Percentiles rank a stretch among this genome's conserved stretches.
Conservation (phyloP, 2,329 filamentous ascomycete genomes). For the Alternaria postmessia region DNA sequence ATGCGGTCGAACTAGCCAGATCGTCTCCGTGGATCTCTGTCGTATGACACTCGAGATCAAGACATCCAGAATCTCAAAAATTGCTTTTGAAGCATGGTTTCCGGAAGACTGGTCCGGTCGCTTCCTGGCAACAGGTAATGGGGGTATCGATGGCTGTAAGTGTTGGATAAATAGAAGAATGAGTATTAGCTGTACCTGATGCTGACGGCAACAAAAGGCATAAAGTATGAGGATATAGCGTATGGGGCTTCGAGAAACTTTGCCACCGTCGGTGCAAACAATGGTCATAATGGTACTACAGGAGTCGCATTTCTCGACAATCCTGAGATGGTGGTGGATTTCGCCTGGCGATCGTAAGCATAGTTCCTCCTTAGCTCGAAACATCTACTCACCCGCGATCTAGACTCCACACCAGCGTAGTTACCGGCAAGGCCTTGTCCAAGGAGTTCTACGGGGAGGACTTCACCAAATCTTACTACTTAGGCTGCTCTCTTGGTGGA, state of each 20-base stretch:
- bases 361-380: too few relatives aligned
- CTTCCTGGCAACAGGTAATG: slow-evolving; percentile 52
- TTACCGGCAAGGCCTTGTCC: slow-evolving; percentile 50
- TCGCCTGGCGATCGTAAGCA: slow-evolving; percentile 53
- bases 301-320: slow-evolving; percentile 56
- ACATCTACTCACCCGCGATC: not conserved
- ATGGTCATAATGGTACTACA: slow-evolving; percentile 54
- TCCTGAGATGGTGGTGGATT: slow-evolving; percentile 58
- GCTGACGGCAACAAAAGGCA: slow-evolving; percentile 40
- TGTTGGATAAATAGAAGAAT: not conserved
- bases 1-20: slow-evolving; percentile 47
- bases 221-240: slow-evolving; percentile 51
- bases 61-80: slow-evolving; percentile 51
- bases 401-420: slow-evolving; percentile 50
- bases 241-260: slow-evolving; percentile 50
- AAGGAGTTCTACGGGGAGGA: slow-evolving; percentile 48
- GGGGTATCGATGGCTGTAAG: slow-evolving; percentile 54
- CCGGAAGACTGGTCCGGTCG: slow-evolving; percentile 50
- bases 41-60: slow-evolving; percentile 54
- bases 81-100: slow-evolving; percentile 54
- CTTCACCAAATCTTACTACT: slow-evolving; percentile 51
- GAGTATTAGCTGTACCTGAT: too few relatives aligned
- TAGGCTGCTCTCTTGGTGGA: slow-evolving; percentile 47
- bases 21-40: slow-evolving; percentile 51
- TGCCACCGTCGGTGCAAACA: slow-evolving; percentile 52